A percentile compares a stretch with the other conserved stretches of the same genome.
Conservation (phyloP, 202 grass and related monocot genomes). For the Schoenoplectus triqueter region DNA sequence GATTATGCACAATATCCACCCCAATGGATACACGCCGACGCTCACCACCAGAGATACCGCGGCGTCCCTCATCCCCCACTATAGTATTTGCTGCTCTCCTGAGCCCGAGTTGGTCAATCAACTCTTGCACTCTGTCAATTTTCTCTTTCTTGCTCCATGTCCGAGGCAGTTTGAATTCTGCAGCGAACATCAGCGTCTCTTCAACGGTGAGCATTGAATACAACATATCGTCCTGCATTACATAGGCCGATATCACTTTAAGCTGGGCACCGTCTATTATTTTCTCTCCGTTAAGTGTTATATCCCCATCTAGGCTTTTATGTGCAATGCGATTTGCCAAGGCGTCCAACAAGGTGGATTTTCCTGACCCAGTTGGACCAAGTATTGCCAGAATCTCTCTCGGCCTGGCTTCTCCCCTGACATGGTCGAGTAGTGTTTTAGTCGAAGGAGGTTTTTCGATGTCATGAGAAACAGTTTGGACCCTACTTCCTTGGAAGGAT, state of each 20-base stretch:
- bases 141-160: conserved; percentile 53
- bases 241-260: conserved; percentile 76
- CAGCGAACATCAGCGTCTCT: conserved; percentile 89
- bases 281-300: conserved; percentile 62
- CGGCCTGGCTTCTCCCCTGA: conserved; percentile 73
- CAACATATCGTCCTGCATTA: conserved; percentile 90
- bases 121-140: conserved; percentile 65
- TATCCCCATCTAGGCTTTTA: conserved; percentile 59
- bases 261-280: conserved; percentile 58
- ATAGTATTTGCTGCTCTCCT: conserved; percentile 49
- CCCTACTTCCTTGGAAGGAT: not conserved
- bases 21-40: conserved; percentile 67
- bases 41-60: conserved; percentile 62
- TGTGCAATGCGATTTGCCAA: conserved; percentile 63
- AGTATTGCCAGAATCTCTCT: conserved; percentile 73
- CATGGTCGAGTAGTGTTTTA: conserved; percentile 58
- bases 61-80: conserved; percentile 50
- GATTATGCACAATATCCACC: conserved; percentile 67
- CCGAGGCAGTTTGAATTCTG: conserved; percentile 68
- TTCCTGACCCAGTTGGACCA: conserved; percentile 85
- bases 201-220: conserved; percentile 93
- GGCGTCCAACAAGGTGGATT: conserved; percentile 88
- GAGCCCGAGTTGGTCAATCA: conserved; percentile 86
- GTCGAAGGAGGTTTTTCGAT: not conserved
- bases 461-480: not conserved